Base-by-base conservation (phyloP, 345 rosid genomes). In the Linum trigynum region DNA sequence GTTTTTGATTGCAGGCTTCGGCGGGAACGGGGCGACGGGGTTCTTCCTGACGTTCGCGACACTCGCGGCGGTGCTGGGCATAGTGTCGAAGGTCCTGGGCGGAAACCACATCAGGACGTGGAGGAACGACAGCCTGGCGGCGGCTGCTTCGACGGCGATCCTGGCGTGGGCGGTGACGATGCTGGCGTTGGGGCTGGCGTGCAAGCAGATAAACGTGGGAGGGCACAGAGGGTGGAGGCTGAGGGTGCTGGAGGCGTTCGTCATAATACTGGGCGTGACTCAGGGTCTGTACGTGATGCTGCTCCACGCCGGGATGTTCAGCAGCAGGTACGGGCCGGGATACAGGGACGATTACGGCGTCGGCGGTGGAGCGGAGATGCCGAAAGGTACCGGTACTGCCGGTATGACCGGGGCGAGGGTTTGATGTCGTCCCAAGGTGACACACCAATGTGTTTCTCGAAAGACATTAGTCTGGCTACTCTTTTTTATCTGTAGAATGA, bases 221-320 rank as follows among this genome's bases (percentile, higher is more conserved):
- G 95, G 97, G 16, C 64, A 85, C 76, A 79, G 97, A 63, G 96
- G 96, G 7, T 88, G 97, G 97, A 85, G 96, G 51, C 76, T 92
- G 57, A 81, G 65, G 67, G 71, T 81, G 5, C 42, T 86, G 0
- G 98, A 92, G 69, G 98, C 96, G 5, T 86, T 90, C 57, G 69
- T 85, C 0, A 92, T 92, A 42, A 85, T 92, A 4, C 68, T 92
- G 61, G 67, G 85, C 6, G 78, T 92, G 57, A 90, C 95, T 0
- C 89, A 92, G 14, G 78, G 90, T 3, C 57, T 90, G 36, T 88
- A 90, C 65, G 58, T 88, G 14, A 2, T 82, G 77, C 42, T 85
- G 80, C 79, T 90, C 59, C 99, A 94, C 65, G 97, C 96, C 0
- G 97, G 97, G 3, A 14, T 73, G 35, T 78, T 76, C 51, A 82